phyloP scores from a whole-genome alignment of 2,329 filamentous ascomycete species.

The Shiraia sp. region DNA sequence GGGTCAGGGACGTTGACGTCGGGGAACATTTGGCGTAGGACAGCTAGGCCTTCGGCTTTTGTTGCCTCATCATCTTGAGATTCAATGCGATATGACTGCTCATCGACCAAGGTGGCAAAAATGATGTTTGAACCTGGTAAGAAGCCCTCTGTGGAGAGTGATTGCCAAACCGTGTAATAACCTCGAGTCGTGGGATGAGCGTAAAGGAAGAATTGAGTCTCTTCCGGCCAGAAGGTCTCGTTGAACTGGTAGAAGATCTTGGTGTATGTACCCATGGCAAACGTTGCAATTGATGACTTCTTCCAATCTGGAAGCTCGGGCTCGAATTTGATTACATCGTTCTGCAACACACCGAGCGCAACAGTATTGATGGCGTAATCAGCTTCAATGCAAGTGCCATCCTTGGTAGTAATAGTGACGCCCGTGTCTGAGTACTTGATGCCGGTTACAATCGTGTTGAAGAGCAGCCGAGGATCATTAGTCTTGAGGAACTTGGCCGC shows the following conservation, averaged over 20 bases:
- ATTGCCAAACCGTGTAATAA: conserved; percentile 67
- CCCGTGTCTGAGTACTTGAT: conserved; percentile 58
- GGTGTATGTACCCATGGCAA: conserved; percentile 72
- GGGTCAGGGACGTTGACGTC: conserved; percentile 61
- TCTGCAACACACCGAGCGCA: conserved; percentile 69
- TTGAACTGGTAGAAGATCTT: conserved; percentile 74
- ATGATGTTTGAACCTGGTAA: conserved; percentile 65
- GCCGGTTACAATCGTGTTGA: conserved; percentile 61
- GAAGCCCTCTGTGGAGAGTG: conserved; percentile 62
- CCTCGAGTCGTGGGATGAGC: conserved; percentile 54
- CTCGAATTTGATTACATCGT: conserved; percentile 60
- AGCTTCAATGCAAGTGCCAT: conserved; percentile 62
- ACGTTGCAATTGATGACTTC: conserved; percentile 63
- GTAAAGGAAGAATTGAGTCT: conserved; percentile 60
- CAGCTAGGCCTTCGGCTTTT: conserved; percentile 58
- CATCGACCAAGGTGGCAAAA: conserved; percentile 65
- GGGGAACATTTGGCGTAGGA: conserved; percentile 66
- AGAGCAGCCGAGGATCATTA: conserved; percentile 60
- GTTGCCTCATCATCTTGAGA: conserved; percentile 63
- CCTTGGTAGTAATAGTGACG: conserved; percentile 58
- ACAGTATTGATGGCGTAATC: conserved; percentile 70
- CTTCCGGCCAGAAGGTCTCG: conserved; percentile 65
- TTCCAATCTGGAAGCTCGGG: conserved; percentile 68
- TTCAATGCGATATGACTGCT: conserved; percentile 62
- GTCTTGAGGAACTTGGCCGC: conserved; percentile 60